Evolutionary conservation across 2,329 filamentous ascomycete genomes (phyloP).

Genomic region (Neurospora sp.): DNA sequence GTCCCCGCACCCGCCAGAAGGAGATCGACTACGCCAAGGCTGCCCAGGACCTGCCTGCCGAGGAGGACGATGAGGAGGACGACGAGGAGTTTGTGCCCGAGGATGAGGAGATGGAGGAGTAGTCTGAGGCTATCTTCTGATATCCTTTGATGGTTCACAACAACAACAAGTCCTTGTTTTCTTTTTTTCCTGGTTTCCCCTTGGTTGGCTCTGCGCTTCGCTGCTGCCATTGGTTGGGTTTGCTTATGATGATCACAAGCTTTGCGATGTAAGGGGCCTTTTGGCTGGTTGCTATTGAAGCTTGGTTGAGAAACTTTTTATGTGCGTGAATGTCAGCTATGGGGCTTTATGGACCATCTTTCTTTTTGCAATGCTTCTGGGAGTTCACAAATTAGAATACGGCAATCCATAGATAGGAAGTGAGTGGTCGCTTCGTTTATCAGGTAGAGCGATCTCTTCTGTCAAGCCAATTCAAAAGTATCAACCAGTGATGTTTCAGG

Average conservation of each 20-base stretch:
- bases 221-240: neutral
- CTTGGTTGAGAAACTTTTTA: neutral
- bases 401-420: neutral
- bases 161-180: neutral
- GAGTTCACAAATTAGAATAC: neutral
- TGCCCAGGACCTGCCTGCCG: conserved; percentile 63
- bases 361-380: neutral
- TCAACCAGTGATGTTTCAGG: neutral
- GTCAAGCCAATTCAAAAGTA: neutral
- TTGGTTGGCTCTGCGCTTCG: neutral
- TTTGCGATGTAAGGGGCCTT: neutral
- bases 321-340: neutral
- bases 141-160: neutral
- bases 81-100: conserved; percentile 55
- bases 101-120: conserved; percentile 64
- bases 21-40: conserved; percentile 91
- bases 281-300: neutral
- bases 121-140: conserved; percentile 16
- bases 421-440: neutral
- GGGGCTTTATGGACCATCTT: neutral
- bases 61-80: conserved; percentile 71
- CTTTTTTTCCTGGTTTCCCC: neutral
- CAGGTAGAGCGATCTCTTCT: neutral
- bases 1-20: conserved; percentile 81
- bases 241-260: neutral